These are phyloP conservation scores for Euphrasia confusa DNA, from an alignment of 257 asterid genomes.

Conservation along the genomic window DNA sequence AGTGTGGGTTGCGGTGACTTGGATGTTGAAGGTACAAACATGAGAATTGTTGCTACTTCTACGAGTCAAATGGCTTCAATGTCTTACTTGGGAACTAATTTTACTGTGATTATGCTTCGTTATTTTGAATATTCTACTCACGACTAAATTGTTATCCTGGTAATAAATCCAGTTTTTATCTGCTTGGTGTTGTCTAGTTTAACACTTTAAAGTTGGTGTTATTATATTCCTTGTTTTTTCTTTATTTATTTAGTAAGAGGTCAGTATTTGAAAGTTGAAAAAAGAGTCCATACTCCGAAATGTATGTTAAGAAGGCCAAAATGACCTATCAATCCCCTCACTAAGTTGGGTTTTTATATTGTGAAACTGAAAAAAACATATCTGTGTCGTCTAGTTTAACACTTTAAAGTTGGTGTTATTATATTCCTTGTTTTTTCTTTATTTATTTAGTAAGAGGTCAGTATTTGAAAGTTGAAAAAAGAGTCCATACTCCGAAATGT, in stretches of 20 bases:
- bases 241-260: not conserved
- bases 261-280: constrained; percentile 8
- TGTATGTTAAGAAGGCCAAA: constrained; percentile 5
- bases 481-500: constrained; percentile 8
- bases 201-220: not conserved
- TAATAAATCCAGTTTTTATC: constrained; percentile 8
- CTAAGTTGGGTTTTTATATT: constrained; percentile 1
- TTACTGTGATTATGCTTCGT: constrained; percentile 7
- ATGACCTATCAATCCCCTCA: constrained; percentile 2
- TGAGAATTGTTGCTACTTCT: constrained; percentile 11
- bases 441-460: constrained; percentile 4
- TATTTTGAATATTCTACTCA: constrained; percentile 4
- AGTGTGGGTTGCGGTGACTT: constrained; percentile 95
- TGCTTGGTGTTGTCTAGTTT: constrained; percentile 12
- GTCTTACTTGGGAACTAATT: constrained; percentile 15
- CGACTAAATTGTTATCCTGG: not conserved
- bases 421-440: not conserved
- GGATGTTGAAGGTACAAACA: constrained; percentile 80
- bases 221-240: constrained; percentile 8
- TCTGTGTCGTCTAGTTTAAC: not conserved
- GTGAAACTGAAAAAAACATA: constrained; percentile 3
- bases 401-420: constrained; percentile 2
- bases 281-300: constrained; percentile 10
- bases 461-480: constrained; percentile 5
- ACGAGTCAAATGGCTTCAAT: constrained; percentile 10